Evolutionary conservation across 805 yeast species (phyloP).

Genomic region (Debaryomyces maramus): DNA sequence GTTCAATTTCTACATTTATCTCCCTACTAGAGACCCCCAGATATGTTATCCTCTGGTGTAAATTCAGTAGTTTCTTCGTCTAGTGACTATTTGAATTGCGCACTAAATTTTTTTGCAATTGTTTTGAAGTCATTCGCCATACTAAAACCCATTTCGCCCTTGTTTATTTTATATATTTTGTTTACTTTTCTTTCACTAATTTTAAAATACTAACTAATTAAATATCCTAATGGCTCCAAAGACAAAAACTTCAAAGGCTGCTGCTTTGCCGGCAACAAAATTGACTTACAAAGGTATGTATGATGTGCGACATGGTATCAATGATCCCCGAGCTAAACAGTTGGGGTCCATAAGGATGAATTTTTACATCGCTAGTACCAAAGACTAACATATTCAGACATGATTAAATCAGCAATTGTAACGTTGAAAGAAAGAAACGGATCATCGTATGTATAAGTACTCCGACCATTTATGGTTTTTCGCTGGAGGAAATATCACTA

Average conservation of each 20-base stretch:
- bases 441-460: constrained; percentile 50
- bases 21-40: too few species aligned
- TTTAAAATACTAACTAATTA: constrained; percentile 4
- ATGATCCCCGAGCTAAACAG: too few species aligned
- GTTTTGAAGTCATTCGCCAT: constrained; percentile 1
- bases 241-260: constrained; percentile 22
- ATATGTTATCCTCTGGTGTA: too few species aligned
- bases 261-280: constrained; percentile 27
- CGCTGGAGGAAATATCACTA: constrained; percentile 11
- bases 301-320: background rate
- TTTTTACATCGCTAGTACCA: too few species aligned
- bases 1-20: too few species aligned
- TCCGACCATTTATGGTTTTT: background rate
- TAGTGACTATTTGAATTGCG: constrained; percentile 3
- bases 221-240: constrained; percentile 36
- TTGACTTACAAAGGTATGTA: constrained; percentile 49
- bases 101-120: constrained; percentile 10
- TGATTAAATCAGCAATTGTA: constrained; percentile 66
- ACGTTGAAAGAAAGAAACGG: constrained; percentile 81
- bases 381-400: constrained; percentile 37
- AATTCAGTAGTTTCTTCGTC: too few species aligned
- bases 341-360: background rate
- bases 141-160: constrained; percentile 9
- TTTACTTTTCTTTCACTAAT: constrained; percentile 4
- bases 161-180: constrained; percentile 10